Conservation (phyloP, 2,329 filamentous ascomycete species). For the Penicillium sp. region DNA sequence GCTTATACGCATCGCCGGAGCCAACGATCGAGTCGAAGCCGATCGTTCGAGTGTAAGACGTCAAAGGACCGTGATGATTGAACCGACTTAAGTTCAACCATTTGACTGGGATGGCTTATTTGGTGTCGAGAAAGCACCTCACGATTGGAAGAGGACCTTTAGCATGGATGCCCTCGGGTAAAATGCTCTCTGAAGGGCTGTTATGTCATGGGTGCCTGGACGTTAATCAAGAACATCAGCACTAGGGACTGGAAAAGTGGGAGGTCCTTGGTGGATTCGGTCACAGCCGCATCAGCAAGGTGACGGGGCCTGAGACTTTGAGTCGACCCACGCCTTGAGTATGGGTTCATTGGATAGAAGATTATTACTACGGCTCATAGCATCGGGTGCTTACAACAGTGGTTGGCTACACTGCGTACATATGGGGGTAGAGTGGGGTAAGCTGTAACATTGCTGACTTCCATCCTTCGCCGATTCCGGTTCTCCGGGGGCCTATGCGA, state of each 20-base stretch:
- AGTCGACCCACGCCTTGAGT: neutral
- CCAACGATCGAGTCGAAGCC: neutral
- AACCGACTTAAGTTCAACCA: neutral
- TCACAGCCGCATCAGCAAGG: neutral
- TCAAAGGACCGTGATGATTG: neutral
- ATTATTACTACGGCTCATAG: too few species aligned
- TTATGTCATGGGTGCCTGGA: neutral
- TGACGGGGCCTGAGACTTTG: too few species aligned
- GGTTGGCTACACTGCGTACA: neutral
- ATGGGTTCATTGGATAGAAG: neutral
- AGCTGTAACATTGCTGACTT: neutral
- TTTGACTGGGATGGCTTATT: neutral
- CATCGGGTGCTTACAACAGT: neutral
- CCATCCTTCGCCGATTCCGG: neutral
- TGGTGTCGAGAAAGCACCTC: neutral
- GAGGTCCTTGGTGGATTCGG: neutral
- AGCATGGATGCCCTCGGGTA: too few species aligned
- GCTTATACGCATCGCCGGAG: slow-evolving; percentile 9
- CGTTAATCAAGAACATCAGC: neutral
- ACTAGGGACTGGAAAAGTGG: neutral
- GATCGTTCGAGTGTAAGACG: neutral
- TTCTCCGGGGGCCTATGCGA: neutral
- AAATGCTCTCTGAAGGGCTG: neutral
- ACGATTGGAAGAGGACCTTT: neutral
- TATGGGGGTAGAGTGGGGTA: neutral